A percentile compares a stretch with the other conserved stretches of the same genome.
Conservation (phyloP, 129 eudicot species). For the Silybum marianum region DNA sequence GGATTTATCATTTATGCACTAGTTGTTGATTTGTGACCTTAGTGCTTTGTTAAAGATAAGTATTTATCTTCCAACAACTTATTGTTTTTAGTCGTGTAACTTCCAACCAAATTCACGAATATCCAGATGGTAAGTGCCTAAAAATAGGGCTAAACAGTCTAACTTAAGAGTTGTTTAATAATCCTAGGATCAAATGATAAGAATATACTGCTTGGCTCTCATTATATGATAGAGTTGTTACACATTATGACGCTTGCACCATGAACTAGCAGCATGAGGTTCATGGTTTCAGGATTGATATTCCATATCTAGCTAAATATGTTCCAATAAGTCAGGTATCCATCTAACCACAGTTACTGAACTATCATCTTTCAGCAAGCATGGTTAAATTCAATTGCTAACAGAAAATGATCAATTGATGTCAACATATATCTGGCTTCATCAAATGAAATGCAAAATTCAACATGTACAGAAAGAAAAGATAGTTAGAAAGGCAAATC, state of each 20-base stretch:
- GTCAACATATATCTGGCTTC: neutral
- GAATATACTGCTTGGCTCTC: neutral
- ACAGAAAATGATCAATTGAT: neutral
- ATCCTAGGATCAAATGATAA: neutral
- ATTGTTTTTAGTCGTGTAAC: neutral
- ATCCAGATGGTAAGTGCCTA: neutral
- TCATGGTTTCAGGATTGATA: neutral
- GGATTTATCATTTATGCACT: neutral
- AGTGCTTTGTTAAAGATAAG: neutral
- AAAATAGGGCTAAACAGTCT: neutral
- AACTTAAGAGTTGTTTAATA: neutral
- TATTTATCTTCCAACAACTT: neutral
- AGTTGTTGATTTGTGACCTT: neutral
- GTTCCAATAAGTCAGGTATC: too few species aligned
- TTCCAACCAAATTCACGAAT: neutral
- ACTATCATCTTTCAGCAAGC: neutral
- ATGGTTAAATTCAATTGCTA: neutral
- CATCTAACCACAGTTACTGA: neutral
- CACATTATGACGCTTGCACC: neutral
- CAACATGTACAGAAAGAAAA: constrained; percentile 2
- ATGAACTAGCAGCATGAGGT: neutral
- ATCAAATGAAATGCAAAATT: neutral
- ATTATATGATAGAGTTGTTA: neutral
- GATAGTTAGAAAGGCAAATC: constrained; percentile 1
- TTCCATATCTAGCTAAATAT: neutral